Evolutionary conservation across 371 early-diverging fungal species (phyloP), one percentile per base, ranked within the genome.

Genomic region (Saksenaea vasiformis): DNA sequence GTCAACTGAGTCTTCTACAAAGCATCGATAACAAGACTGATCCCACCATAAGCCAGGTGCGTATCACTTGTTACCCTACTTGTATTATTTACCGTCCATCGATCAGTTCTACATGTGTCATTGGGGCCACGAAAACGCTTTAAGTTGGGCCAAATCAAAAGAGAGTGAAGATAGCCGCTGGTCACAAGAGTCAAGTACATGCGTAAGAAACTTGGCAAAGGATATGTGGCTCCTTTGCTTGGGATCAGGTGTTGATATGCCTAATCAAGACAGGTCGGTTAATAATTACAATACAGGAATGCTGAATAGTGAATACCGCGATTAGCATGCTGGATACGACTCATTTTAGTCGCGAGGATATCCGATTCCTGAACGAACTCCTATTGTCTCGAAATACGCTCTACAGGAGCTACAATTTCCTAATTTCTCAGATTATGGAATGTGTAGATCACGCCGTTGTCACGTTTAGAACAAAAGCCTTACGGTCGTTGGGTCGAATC

Each of bases 401-500:
- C 0, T 89, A 84, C 63, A 78, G 84, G 15, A 86, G 87, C 36
- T 91, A 88, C 68, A 90, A 91, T 36, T 80, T 80, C 58, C 74
- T 93, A 14, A 60, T 95, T 37, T 72, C 83, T 0, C 82, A 89
- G 44, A 83, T 95, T 31, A 69, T 90, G 19, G 53, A 70, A 24
- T 82, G 85, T 4, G 78, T 95, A 1, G 88, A 89, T 27, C 84
- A 87, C 0, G 83, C 87, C 24, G 82, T 83, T 17, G 90, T 93
- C 2, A 68, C 88, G 0, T 80, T 91, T 19, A 78, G 97, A 22
- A 82, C 90, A 3, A 91, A 89, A 58, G 88, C 95, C 0, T 66
- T 96, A 36, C 88, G 84, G 35, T 88, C 94, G 0, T 76, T 96
- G 9, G 88, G 90, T 3, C 84, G 85, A 37, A 85, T 95, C 13